These are phyloP conservation scores for Corniculantispora saksenae DNA, from an alignment of 2,329 filamentous ascomycete species.

Conservation along the genomic window DNA sequence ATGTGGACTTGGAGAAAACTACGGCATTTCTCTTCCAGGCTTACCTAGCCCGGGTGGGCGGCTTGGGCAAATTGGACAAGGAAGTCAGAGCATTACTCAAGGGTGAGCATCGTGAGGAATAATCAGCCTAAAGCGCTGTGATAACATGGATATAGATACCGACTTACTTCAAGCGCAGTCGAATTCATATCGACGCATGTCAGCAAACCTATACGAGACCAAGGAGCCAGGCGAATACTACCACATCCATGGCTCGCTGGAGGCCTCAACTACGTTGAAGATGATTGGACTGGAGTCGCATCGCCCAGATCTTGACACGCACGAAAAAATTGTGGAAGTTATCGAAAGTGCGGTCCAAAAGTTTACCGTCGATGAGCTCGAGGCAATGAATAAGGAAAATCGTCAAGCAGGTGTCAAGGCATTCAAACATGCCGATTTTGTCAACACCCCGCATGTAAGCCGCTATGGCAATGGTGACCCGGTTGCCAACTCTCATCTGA, in stretches of 20 bases:
- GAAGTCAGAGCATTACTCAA: slow-evolving; percentile 34
- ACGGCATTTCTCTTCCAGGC: slow-evolving; percentile 44
- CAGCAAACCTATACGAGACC: slow-evolving; percentile 71
- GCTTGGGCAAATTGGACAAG: slow-evolving; percentile 39
- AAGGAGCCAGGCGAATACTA: slow-evolving; percentile 68
- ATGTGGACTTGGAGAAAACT: slow-evolving; percentile 40
- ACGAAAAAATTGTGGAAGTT: slow-evolving; percentile 56
- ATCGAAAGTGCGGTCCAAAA: slow-evolving; percentile 61
- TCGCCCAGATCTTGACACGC: slow-evolving; percentile 61
- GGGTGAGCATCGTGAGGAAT: slow-evolving; percentile 24
- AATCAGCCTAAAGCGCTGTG: not conserved
- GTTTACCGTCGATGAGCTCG: slow-evolving; percentile 57
- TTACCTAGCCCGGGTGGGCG: slow-evolving; percentile 39
- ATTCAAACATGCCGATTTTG: slow-evolving; percentile 60
- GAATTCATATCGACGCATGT: slow-evolving; percentile 69
- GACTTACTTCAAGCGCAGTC: slow-evolving; percentile 72
- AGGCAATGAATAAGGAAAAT: slow-evolving; percentile 55
- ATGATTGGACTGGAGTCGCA: slow-evolving; percentile 69
- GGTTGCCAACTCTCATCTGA: slow-evolving; percentile 25
- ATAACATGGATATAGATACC: slow-evolving; percentile 54
- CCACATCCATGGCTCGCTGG: slow-evolving; percentile 74
- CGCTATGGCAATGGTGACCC: not conserved
- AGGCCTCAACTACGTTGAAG: slow-evolving; percentile 66
- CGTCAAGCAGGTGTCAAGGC: slow-evolving; percentile 62
- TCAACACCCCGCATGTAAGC: slow-evolving; percentile 48